A percentile compares a stretch with the other conserved stretches of the same genome.
Evolutionary conservation across 495 filamentous ascomycete species (phyloP).

Genomic region (Aspergillus taichungensis): DNA sequence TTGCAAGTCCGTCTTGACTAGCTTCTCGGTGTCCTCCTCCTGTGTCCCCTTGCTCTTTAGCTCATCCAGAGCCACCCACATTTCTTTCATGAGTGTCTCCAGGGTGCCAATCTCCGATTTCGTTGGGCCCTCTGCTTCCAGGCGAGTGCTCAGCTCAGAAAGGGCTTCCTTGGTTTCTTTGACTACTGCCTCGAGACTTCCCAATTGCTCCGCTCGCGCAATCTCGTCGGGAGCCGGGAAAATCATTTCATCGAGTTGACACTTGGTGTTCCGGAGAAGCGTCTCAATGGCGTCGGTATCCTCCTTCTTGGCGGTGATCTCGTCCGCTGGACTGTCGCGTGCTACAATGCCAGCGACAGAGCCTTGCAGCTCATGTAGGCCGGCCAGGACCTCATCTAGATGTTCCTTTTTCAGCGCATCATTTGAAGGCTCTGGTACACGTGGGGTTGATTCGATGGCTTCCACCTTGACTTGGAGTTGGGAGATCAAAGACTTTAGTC

Average conservation of each 20-base stretch:
- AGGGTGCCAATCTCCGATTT: constrained; percentile 72
- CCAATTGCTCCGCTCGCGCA: constrained; percentile 71
- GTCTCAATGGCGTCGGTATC: constrained; percentile 86
- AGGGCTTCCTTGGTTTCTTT: constrained; percentile 64
- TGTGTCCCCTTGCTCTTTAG: constrained; percentile 51
- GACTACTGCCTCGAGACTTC: constrained; percentile 59
- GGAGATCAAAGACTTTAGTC: constrained; percentile 70
- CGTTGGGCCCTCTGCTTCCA: constrained; percentile 55
- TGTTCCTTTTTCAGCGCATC: constrained; percentile 47
- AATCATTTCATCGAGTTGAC: constrained; percentile 66
- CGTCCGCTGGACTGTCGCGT: constrained; percentile 29
- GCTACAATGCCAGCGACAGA: constrained; percentile 39
- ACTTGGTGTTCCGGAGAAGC: constrained; percentile 74
- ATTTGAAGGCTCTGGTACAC: constrained; percentile 31
- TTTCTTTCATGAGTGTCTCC: constrained; percentile 65
- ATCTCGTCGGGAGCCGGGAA: constrained; percentile 49
- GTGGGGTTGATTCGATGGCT: constrained; percentile 56
- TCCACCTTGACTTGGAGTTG: constrained; percentile 79
- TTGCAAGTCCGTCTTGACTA: constrained; percentile 72
- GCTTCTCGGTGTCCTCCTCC: constrained; percentile 51
- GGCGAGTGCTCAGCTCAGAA: constrained; percentile 43
- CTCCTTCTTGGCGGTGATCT: constrained; percentile 49
- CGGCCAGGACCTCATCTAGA: constrained; percentile 49
- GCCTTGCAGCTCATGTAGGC: constrained; percentile 50
- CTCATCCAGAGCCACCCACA: constrained; percentile 65